Percentiles rank a stretch among this genome's conserved stretches.
Conservation (phyloP, 129 eudicot genomes). For the Cynara cardunculus region DNA sequence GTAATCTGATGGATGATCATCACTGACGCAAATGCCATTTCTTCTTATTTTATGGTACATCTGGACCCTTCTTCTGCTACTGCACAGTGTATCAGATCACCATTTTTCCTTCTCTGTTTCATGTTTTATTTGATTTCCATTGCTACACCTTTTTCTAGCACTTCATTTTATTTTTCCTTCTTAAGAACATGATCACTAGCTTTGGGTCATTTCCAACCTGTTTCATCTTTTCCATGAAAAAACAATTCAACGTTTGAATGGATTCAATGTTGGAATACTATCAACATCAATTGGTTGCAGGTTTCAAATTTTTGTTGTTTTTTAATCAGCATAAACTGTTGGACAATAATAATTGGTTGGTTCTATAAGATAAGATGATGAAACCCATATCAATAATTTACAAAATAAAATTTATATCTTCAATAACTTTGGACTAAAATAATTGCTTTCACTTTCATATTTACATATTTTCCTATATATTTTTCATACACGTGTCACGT, state of each 20-base stretch:
- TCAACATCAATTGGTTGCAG: neutral
- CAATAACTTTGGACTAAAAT: neutral
- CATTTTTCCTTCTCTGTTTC: neutral
- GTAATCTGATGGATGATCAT: neutral
- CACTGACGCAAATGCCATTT: constrained; percentile 9
- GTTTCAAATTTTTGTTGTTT: neutral
- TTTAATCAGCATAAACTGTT: neutral
- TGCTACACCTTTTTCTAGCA: neutral
- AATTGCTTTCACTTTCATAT: neutral
- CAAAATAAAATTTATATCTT: neutral
- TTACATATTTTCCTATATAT: neutral
- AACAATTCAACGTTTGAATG: neutral
- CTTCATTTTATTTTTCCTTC: neutral
- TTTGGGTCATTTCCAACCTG: neutral
- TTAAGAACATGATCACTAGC: neutral
- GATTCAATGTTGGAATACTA: neutral
- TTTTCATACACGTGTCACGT: neutral
- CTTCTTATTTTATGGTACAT: constrained; percentile 1
- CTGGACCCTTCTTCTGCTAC: constrained; percentile 8
- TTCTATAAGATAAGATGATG: constrained; percentile 18
- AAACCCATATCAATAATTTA: constrained; percentile 16
- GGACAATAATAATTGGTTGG: constrained; percentile 17
- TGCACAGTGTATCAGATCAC: neutral
- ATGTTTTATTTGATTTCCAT: neutral
- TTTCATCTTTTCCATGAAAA: neutral